These are phyloP conservation scores for Perkinsus olseni DNA, from an alignment of 169 alveolate species.

Conservation along the genomic window DNA sequence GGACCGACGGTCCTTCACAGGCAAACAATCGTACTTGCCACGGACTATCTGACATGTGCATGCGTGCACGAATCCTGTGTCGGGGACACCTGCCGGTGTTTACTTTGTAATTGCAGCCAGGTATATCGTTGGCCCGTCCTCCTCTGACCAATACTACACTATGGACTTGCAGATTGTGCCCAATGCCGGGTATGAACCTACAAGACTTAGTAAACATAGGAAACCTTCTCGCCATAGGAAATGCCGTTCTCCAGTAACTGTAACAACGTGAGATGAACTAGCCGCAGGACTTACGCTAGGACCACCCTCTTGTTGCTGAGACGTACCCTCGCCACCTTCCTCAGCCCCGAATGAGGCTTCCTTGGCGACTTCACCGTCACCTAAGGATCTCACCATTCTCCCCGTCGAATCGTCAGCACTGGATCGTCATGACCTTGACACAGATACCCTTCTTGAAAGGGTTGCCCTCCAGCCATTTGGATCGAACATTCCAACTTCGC, in stretches of 20 bases:
- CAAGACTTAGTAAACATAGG: too few relatives aligned
- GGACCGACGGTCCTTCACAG: slow-evolving; percentile 61
- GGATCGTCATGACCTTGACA: slow-evolving; percentile 39
- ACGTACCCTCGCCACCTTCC: slow-evolving; percentile 68
- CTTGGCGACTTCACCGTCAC: slow-evolving; percentile 64
- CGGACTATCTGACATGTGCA: slow-evolving; percentile 43
- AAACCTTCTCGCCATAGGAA: too few relatives aligned
- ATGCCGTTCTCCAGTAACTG: too few relatives aligned
- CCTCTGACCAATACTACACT: slow-evolving; percentile 66
- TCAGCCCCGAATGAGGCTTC: slow-evolving; percentile 67
- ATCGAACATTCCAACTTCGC: slow-evolving; percentile 39
- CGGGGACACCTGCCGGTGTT: not conserved
- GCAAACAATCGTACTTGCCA: slow-evolving; percentile 63
- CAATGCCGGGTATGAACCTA: slow-evolving; percentile 68
- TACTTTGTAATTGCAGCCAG: slow-evolving; percentile 49
- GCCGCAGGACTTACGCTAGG: not conserved
- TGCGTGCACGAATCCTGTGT: not conserved
- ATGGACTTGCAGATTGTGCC: slow-evolving; percentile 65
- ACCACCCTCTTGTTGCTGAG: slow-evolving; percentile 59
- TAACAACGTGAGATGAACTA: too few relatives aligned
- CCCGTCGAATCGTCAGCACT: not conserved
- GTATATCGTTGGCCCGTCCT: slow-evolving; percentile 66
- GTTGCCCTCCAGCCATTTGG: slow-evolving; percentile 64
- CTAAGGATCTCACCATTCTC: not conserved
- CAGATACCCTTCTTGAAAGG: slow-evolving; percentile 64